Evolutionary conservation across 306 rosid species (phyloP), one percentile per base, ranked within the genome.

Genomic region (Rosa rugosa): DNA sequence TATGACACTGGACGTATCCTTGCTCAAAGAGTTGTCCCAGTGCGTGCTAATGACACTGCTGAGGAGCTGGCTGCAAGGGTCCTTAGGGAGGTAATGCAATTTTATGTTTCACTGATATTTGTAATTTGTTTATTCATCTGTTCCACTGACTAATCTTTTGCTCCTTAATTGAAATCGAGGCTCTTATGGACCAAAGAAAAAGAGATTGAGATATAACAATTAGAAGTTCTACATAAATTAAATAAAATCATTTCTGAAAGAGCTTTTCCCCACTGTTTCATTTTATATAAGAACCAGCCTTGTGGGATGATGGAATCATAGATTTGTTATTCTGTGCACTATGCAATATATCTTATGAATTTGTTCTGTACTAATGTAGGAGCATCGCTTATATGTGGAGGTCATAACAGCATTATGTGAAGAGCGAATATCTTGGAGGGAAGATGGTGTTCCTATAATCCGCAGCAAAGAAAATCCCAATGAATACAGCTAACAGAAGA

Each of bases 391-490:
- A 41, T 92, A 91, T 60, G 97, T 86, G 51, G 94, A 91, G 81
- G 95, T 87, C n/a, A 88, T 83, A 14, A 79, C 87, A 70, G 94
- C 98, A 45, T 47, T 92, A 71, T 94, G 97, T 0, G 98, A 92
- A 84, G 97, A 91, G 22, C 93, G 93, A 47, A 45, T 94, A 16
- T 67, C 85, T 67, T 94, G 97, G 99, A 86, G 97, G 85, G 81
- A 86, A 71, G 99, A 94, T 53, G 97, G 97, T 16, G 97, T 94
- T 81, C 98, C 98, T 76, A 90, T 94, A 76, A 88, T 94, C 82
- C 91, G 56, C 62, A 81, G 93, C 87, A 91, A 84, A 84, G 97
- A 88, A 75, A 91, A 94, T 65, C 97, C 95, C 5, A 68, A 82
- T 11, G 82, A 92, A 38, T 88, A 80, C 40, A 42, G 16, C 65